Evolutionary conservation across 805 yeast species (phyloP).

Genomic region (Lipomyces lipofer): DNA sequence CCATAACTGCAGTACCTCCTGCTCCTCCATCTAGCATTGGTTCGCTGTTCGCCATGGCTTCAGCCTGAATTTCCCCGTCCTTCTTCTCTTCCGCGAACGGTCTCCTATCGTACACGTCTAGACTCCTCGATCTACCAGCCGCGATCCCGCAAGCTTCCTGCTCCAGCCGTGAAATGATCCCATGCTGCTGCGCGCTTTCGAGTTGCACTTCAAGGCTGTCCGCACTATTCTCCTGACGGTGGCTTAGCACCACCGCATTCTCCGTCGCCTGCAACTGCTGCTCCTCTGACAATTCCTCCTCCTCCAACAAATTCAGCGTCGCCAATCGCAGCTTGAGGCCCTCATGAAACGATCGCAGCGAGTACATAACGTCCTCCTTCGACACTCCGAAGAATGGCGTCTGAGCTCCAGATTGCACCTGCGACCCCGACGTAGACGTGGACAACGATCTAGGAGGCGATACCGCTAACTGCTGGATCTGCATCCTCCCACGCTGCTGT

Average conservation of each 20-base stretch:
- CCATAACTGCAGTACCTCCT: too few relatives aligned
- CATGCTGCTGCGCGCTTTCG: not conserved
- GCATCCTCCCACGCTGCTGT: not conserved
- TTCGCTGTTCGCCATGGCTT: too few relatives aligned
- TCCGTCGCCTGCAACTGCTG: not conserved
- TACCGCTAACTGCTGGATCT: not conserved
- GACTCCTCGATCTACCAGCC: slow-evolving; percentile 4
- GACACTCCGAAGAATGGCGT: not conserved
- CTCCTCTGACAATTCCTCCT: not conserved
- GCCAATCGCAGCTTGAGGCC: slow-evolving; percentile 11
- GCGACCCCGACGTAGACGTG: slow-evolving; percentile 3
- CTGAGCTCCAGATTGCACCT: not conserved
- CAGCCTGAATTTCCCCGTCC: slow-evolving; percentile 1
- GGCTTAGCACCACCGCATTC: too few relatives aligned
- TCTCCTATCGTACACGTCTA: slow-evolving; percentile 3
- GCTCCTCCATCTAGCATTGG: too few relatives aligned
- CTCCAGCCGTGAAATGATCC: not conserved
- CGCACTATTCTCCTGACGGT: too few relatives aligned
- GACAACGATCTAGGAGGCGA: not conserved
- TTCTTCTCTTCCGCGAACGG: slow-evolving; percentile 2
- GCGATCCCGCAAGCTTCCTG: not conserved
- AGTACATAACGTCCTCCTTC: slow-evolving; percentile 1
- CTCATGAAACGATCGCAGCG: slow-evolving; percentile 14
- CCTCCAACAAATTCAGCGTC: slow-evolving; percentile 10
- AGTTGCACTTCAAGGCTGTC: slow-evolving; percentile 3